Evolutionary conservation across 2,329 filamentous ascomycete genomes (phyloP), one percentile per base, ranked within the genome.

Genomic region (Penicillium sp.): DNA sequence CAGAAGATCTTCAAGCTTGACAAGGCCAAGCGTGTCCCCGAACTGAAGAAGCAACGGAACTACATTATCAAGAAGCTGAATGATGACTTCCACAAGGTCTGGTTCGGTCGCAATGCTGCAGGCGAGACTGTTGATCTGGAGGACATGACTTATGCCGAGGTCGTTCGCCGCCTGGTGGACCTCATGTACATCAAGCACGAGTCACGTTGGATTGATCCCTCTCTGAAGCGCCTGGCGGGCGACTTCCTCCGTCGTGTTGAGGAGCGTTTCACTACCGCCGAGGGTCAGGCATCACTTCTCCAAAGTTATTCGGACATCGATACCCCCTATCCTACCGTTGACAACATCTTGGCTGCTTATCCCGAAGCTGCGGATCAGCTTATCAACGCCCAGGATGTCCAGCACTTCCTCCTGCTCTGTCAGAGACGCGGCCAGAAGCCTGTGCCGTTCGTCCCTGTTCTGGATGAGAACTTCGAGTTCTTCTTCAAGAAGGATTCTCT

Each of bases 401-500:
- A 99, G 77, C 89, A 97, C 76, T 97, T 99, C 81, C 76, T 99
- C 50, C 81, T 96, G 32, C 86, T 99, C 40, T 97, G 92, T 81
- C 87, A 94, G 77, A 87, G 91, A 35, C 90, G 89, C 44, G 88
- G 88, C 38, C 94, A 99, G 80, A 99, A 99, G 82, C 94, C 94
- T 2, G 90, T 95, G 27, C 94, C 93, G 0, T 99, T 99, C 71
- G 92, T 99, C 29, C 94, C 94, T 5, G 82, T 89, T n/a, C 82
- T 99, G 19, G 94, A 99, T 67, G 91, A 96, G 60, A 96, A 93
- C 71, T 99, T 99, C 63, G 94, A 99, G 72, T 96, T 95, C 78
- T 99, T 91, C 80, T 99, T 99, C 87, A 99, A 99, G 86, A 99
- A 99, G 80, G 94, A 99, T 74, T 99, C 94, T 1, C 83, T 99